Evolutionary conservation across 1,284 basidiomycete species (phyloP), one percentile per base, ranked within the genome.

Genomic region (Xerocomus amazonicus): DNA sequence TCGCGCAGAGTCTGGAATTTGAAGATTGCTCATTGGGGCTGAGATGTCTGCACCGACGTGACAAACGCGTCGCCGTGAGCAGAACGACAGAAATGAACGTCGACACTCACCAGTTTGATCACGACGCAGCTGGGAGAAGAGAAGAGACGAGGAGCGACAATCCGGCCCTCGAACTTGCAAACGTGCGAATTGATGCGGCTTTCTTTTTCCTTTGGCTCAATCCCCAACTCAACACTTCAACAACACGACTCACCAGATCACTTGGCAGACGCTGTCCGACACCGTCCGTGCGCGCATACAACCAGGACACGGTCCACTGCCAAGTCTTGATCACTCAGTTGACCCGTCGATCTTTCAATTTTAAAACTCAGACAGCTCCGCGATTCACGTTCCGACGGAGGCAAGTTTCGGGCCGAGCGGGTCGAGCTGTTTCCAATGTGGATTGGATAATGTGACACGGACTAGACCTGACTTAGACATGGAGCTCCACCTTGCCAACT

Each of bases 1-100:
- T 34, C 75, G 72, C 46, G 77, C 78, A 34, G 74, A 60, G 48
- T 76, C 73, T 19, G 78, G 78, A 19, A 79, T 74, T 62, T 79
- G 76, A 29, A 79, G 70, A 37, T 49, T 66, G 55, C 55, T 64
- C 65, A 66, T 66, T 45, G 32, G 19, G 19, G 19, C 19, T 23
- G 19, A 23, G 19, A 23, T 23, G 19, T 23, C 19, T 23, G 19
- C 19, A 4, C 19, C 2, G 19, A 23, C 19, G 19, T 23, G 19
- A 23, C 19, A 23, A 23, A 23, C 19, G 19, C 19, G 19, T 23
- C 19, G 2, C 19, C 4, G 19, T 23, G 16, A 19, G 10, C 16
- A 29, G n/a, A 29, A 6, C 9, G 31, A 40, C 27, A 5, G 23
- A 19, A 43, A 43, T 23, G 42, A 34, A 41, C 16, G 35, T 19